A percentile compares a stretch with the other conserved stretches of the same genome.
Conservation (phyloP, 2,329 filamentous ascomycete genomes). For the Niveomyces coronatus region DNA sequence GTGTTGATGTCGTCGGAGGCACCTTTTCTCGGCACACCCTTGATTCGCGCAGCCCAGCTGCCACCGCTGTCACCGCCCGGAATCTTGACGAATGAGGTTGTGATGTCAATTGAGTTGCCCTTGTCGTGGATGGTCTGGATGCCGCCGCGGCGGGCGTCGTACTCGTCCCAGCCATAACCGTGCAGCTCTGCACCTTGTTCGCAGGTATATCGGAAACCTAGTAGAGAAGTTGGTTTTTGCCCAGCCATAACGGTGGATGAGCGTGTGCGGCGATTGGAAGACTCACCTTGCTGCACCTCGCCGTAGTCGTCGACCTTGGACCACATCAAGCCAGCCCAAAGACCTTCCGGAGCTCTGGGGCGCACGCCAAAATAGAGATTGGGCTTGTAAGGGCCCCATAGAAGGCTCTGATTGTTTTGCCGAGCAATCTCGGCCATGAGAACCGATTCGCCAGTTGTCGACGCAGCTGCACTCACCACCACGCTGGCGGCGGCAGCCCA, state of each 20-base stretch:
- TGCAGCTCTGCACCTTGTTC: slow-evolving; percentile 91
- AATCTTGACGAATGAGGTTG: slow-evolving; percentile 87
- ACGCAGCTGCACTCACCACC: slow-evolving; percentile 17
- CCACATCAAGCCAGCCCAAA: slow-evolving; percentile 84
- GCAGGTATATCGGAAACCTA: slow-evolving; percentile 86
- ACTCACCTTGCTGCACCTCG: slow-evolving; percentile 64
- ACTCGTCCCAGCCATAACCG: slow-evolving; percentile 97
- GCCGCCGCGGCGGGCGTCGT: slow-evolving; percentile 80
- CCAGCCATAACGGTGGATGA: no score
- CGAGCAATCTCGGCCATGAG: slow-evolving; percentile 40
- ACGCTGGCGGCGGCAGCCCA: slow-evolving; percentile 21
- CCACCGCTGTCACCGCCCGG: slow-evolving; percentile 78
- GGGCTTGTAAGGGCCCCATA: slow-evolving; percentile 93
- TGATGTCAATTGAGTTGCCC: slow-evolving; percentile 79
- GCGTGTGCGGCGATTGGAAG: not conserved
- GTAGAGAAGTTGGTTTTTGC: not conserved
- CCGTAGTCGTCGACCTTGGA: slow-evolving; percentile 69
- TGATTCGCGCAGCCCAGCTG: slow-evolving; percentile 84
- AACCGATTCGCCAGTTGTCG: slow-evolving; percentile 25
- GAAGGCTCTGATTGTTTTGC: slow-evolving; percentile 67
- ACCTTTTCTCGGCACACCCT: slow-evolving; percentile 65
- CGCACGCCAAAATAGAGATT: slow-evolving; percentile 91
- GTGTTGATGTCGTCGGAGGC: slow-evolving; percentile 59
- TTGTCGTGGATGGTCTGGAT: slow-evolving; percentile 85
- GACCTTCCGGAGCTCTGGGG: slow-evolving; percentile 68